phyloP scores from a whole-genome alignment of 2,329 filamentous ascomycete species.

The Monosporascus cannonballus region DNA sequence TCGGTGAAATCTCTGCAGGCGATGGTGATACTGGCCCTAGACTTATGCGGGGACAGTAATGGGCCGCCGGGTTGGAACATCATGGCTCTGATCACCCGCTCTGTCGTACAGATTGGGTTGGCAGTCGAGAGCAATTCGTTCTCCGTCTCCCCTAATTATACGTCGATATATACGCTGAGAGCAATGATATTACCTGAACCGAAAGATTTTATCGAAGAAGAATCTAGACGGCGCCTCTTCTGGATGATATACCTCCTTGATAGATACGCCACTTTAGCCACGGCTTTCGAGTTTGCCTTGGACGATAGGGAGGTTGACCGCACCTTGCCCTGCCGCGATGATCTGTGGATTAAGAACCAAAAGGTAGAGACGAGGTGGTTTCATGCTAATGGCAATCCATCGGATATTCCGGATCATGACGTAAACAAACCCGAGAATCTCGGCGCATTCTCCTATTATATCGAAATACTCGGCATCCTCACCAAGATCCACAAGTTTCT shows the following conservation, averaged over 20 bases:
- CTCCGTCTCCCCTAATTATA: slow-evolving; percentile 69
- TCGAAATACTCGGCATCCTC: slow-evolving; percentile 82
- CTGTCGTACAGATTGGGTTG: slow-evolving; percentile 80
- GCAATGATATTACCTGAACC: slow-evolving; percentile 81
- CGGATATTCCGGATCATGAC: slow-evolving; percentile 50
- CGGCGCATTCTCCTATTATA: slow-evolving; percentile 82
- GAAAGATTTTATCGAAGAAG: slow-evolving; percentile 82
- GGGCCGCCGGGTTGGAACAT: slow-evolving; percentile 91
- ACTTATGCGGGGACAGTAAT: slow-evolving; percentile 80
- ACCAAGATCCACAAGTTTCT: slow-evolving; percentile 85
- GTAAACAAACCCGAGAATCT: slow-evolving; percentile 72
- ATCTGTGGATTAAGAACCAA: slow-evolving; percentile 77
- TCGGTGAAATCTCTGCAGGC: slow-evolving; percentile 85
- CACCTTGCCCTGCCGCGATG: slow-evolving; percentile 78
- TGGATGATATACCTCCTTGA: slow-evolving; percentile 94
- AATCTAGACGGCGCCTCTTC: slow-evolving; percentile 76
- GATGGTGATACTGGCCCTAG: slow-evolving; percentile 77
- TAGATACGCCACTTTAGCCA: slow-evolving; percentile 83
- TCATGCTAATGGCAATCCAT: slow-evolving; percentile 40
- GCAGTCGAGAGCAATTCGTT: slow-evolving; percentile 78
- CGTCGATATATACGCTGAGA: slow-evolving; percentile 82
- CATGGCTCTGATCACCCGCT: slow-evolving; percentile 80
- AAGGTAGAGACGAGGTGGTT: slow-evolving; percentile 84
- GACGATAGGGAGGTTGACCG: slow-evolving; percentile 88
- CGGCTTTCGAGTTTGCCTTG: slow-evolving; percentile 85